Percentiles rank a stretch among this genome's conserved stretches.
Evolutionary conservation across 257 asterid species (phyloP).

Genomic region (Petrea volubilis): DNA sequence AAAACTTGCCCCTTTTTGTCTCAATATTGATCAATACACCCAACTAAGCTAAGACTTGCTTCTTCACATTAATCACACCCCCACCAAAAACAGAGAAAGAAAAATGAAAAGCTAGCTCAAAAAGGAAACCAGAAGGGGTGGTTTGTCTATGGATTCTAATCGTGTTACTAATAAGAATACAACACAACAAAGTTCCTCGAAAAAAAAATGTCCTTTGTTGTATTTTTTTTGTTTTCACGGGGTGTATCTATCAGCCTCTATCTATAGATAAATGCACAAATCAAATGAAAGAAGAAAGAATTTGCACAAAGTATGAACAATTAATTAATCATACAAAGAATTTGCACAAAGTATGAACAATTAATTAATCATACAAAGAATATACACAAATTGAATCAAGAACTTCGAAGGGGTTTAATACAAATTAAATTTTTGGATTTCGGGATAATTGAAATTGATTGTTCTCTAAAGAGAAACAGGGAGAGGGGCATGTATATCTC

Average conservation of each 20-base stretch:
- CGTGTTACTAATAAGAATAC: conserved; percentile 24
- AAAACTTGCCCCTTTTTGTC: conserved; percentile 9
- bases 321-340: no score
- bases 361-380: conserved; percentile 18
- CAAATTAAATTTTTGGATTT: conserved; percentile 35
- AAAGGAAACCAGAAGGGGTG: no score
- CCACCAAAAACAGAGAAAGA: conserved; percentile 17
- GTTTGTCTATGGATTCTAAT: conserved; percentile 11
- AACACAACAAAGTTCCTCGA: conserved; percentile 50
- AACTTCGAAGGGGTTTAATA: conserved; percentile 24
- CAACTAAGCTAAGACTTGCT: conserved; percentile 8
- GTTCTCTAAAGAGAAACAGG: no score
- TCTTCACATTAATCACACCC: conserved; percentile 40
- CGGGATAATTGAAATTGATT: conserved; percentile 12
- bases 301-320: conserved; percentile 5
- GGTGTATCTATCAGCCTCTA: conserved; percentile 20
- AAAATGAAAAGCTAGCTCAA: no score
- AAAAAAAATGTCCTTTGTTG: conserved; percentile 52
- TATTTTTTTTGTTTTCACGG: conserved; percentile 24
- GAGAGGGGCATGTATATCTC: background rate
- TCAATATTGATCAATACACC: background rate
- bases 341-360: conserved; percentile 32
- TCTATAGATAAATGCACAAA: conserved; percentile 20
- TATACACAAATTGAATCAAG: conserved; percentile 50
- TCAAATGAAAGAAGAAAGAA: conserved; percentile 8